Conservation (phyloP, 306 rosid species). For the Prinsepia uniflora region DNA sequence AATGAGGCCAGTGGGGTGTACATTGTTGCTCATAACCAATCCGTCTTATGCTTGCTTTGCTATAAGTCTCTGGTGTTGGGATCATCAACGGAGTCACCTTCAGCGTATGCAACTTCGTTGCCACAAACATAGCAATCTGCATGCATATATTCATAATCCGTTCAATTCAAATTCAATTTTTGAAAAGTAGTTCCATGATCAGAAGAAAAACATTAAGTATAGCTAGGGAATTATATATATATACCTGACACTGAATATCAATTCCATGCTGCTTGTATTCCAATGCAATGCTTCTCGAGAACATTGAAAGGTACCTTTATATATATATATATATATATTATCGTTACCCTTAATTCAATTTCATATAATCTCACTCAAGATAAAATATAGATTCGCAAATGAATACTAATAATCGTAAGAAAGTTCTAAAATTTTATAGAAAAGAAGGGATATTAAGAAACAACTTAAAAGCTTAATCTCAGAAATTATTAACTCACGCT, state of each 20-base stretch:
- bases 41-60: conserved; percentile 29
- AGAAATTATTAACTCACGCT: conserved; percentile 26
- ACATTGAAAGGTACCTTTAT: conserved; percentile 16
- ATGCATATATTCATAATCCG: not conserved
- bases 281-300: conserved; percentile 17
- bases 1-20: conserved; percentile 29
- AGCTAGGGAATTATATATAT: too few species aligned
- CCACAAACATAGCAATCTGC: conserved; percentile 31
- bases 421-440: too few species aligned
- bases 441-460: too few species aligned
- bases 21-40: conserved; percentile 29
- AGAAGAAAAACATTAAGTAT: too few species aligned
- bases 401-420: too few species aligned
- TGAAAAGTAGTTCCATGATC: too few species aligned
- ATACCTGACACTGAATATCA: conserved; percentile 26
- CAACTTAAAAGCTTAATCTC: too few species aligned
- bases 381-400: too few species aligned
- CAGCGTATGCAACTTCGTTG: conserved; percentile 27
- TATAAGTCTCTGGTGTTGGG: conserved; percentile 25
- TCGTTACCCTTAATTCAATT: not conserved
- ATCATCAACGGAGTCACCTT: conserved; percentile 13
- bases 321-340: too few species aligned
- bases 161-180: too few species aligned
- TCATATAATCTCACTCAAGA: too few species aligned
- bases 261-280: conserved; percentile 22